phyloP scores from a whole-genome alignment of 768 basidiomycete genomes.

The Lyophyllum shimeji region DNA sequence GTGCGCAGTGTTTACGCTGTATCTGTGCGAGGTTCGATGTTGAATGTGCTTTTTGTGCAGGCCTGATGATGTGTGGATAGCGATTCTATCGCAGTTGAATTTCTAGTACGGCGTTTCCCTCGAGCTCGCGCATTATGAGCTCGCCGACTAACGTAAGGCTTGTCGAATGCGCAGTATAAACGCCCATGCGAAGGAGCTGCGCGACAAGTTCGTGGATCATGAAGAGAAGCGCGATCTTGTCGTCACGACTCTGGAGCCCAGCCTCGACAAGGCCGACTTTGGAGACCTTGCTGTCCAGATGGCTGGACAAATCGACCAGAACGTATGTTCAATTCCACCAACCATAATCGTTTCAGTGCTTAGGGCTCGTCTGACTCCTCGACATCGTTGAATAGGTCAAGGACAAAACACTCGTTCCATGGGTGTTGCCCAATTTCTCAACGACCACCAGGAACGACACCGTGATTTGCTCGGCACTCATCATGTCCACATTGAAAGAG shows the following conservation, averaged over 20 bases:
- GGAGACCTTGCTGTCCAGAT: conserved; percentile 24
- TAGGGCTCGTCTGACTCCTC: no score
- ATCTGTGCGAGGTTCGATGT: background rate
- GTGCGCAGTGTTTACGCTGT: background rate
- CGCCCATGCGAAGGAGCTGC: conserved; percentile 31
- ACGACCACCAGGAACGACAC: conserved; percentile 42
- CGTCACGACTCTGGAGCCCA: conserved; percentile 13
- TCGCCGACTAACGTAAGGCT: background rate
- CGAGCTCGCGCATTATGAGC: background rate
- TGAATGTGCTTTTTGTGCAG: background rate
- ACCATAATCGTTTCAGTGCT: no score
- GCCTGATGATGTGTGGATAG: conserved; percentile 52
- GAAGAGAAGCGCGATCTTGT: conserved; percentile 22
- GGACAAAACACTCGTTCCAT: conserved; percentile 30
- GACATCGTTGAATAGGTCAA: background rate
- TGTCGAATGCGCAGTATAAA: conserved; percentile 25
- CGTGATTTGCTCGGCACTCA: conserved; percentile 33
- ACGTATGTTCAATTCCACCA: conserved; percentile 12
- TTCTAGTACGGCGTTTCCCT: conserved; percentile 27
- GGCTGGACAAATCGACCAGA: conserved; percentile 23
- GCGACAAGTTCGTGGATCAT: conserved; percentile 29
- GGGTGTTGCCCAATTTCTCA: conserved; percentile 36
- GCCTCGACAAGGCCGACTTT: conserved; percentile 19
- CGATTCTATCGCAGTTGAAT: conserved; percentile 39
- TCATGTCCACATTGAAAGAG: conserved; percentile 42